phyloP scores from a whole-genome alignment of 2,329 filamentous ascomycete species.

The Phialophora verrucosa region DNA sequence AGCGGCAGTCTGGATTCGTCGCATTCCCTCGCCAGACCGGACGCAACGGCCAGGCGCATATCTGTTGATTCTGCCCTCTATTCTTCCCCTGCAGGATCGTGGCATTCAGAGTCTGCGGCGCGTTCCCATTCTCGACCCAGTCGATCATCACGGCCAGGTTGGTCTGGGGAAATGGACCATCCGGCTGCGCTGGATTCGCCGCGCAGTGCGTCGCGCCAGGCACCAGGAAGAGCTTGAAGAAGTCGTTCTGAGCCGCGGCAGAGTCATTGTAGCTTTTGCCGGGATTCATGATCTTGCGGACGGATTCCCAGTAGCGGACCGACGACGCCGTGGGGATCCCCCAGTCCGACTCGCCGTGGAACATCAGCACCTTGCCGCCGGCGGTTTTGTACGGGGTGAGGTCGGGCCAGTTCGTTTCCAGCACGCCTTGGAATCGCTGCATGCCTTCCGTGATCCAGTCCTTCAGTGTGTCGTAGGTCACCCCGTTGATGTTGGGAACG shows the following conservation, averaged over 20 bases:
- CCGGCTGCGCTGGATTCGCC: conserved; percentile 52
- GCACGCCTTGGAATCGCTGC: conserved; percentile 56
- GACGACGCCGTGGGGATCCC: conserved; percentile 61
- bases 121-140: conserved; percentile 59
- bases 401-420: conserved; percentile 62
- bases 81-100: conserved; percentile 42
- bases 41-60: conserved; percentile 46
- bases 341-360: conserved; percentile 63
- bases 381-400: conserved; percentile 56
- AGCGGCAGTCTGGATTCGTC: conserved; percentile 48
- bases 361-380: conserved; percentile 64
- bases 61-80: conserved; percentile 44
- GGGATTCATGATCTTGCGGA: conserved; percentile 58
- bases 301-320: conserved; percentile 62
- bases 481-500: conserved; percentile 52
- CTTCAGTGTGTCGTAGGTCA: conserved; percentile 64
- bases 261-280: conserved; percentile 48
- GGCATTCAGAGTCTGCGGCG: conserved; percentile 53
- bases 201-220: conserved; percentile 61
- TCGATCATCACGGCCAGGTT: conserved; percentile 57
- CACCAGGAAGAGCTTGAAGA: conserved; percentile 62
- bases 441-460: conserved; percentile 60
- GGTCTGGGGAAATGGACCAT: conserved; percentile 52
- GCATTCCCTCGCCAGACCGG: conserved; percentile 43
- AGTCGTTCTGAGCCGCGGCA: conserved; percentile 54